Evolutionary conservation across 2,329 filamentous ascomycete species (phyloP).

Genomic region (Neofusicoccum sp.): DNA sequence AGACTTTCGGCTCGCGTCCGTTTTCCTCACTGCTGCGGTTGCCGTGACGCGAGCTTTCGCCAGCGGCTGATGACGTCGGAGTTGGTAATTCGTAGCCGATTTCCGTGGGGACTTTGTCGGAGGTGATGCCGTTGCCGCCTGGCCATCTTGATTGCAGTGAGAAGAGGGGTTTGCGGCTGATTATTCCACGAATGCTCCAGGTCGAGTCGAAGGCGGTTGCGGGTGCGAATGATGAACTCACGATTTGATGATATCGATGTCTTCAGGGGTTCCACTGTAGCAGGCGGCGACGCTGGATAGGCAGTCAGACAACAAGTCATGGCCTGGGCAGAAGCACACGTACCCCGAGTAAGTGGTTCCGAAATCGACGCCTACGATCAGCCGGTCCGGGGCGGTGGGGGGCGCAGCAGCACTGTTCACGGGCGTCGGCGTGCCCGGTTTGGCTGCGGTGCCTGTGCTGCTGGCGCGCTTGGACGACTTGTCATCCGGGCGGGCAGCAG

Average conservation of each 20-base stretch:
- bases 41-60: slow-evolving; percentile 24
- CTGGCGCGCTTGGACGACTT: neutral
- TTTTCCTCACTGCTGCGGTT: neutral
- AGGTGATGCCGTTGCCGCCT: slow-evolving; percentile 81
- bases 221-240: slow-evolving; percentile 36
- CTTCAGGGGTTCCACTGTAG: slow-evolving; percentile 73
- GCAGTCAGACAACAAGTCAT: neutral
- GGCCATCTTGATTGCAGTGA: slow-evolving; percentile 56
- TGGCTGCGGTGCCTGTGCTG: neutral
- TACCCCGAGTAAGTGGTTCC: slow-evolving; percentile 78
- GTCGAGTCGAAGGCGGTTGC: neutral
- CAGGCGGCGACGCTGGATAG: slow-evolving; percentile 63
- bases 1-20: slow-evolving; percentile 18
- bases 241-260: slow-evolving; percentile 75
- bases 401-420: slow-evolving; percentile 4
- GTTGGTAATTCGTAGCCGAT: slow-evolving; percentile 53
- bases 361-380: slow-evolving; percentile 79
- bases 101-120: slow-evolving; percentile 81
- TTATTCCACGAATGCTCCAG: neutral
- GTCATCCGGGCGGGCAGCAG: neutral
- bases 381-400: slow-evolving; percentile 52
- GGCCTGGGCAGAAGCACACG: neutral
- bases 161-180: neutral
- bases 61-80: slow-evolving; percentile 12
- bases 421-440: neutral